Conservation (phyloP, 129 eudicot genomes). For the Centaurea solstitialis region DNA sequence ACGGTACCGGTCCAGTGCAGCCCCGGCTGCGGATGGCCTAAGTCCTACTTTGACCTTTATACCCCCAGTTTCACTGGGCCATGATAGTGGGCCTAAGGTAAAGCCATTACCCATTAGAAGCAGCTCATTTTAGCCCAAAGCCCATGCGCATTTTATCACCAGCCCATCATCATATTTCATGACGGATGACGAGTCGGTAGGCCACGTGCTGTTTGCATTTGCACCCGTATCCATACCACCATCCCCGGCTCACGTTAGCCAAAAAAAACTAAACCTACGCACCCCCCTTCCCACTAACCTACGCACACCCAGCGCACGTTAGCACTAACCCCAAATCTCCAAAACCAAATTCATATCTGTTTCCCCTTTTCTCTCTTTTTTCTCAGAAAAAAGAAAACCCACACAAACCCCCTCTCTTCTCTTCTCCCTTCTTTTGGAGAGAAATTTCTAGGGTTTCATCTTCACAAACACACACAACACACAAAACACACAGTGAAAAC, state of each 20-base stretch:
- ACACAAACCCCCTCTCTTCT: constrained; percentile 15
- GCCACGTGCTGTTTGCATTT: constrained; percentile 39
- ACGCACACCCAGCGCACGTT: constrained; percentile 40
- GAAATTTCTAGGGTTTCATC: constrained; percentile 34
- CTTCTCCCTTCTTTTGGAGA: neutral
- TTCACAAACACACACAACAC: no score
- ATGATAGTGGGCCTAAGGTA: constrained; percentile 3
- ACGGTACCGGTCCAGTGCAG: no score
- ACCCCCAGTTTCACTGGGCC: no score
- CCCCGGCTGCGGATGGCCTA: no score
- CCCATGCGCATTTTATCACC: constrained; percentile 16
- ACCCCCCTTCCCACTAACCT: neutral
- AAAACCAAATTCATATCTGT: constrained; percentile 55
- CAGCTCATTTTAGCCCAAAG: neutral
- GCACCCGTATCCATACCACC: constrained; percentile 37
- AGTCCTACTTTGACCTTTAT: no score
- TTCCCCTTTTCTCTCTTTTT: neutral
- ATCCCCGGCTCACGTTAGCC: constrained; percentile 36
- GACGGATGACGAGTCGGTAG: constrained; percentile 44
- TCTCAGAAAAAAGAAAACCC: no score
- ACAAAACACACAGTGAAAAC: constrained; percentile 1
- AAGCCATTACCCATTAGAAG: neutral
- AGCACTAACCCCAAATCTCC: constrained; percentile 13
- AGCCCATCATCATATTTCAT: constrained; percentile 11
- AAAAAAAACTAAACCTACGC: neutral